These are phyloP conservation scores for Aureobasidium sp. DNA, from an alignment of 2,329 filamentous ascomycete genomes.

Conservation along the genomic window DNA sequence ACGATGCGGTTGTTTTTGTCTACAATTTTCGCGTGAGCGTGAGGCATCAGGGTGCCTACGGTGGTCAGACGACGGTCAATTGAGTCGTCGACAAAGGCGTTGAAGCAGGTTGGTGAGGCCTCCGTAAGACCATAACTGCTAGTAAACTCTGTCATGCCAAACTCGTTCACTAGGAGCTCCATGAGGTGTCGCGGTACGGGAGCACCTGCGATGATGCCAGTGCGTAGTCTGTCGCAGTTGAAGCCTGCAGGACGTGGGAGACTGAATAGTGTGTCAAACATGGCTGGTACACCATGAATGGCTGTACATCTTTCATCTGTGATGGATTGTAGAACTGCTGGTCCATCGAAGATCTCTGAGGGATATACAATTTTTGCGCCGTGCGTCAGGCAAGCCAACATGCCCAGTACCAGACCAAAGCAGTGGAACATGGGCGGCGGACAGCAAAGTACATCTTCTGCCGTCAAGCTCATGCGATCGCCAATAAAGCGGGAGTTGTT, in stretches of 20 bases:
- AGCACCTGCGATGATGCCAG: slow-evolving; percentile 72
- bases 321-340: slow-evolving; percentile 59
- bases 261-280: slow-evolving; percentile 63
- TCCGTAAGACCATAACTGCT: slow-evolving; percentile 57
- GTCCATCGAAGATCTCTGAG: slow-evolving; percentile 63
- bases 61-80: slow-evolving; percentile 61
- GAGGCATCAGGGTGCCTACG: slow-evolving; percentile 69
- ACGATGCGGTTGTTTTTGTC: slow-evolving; percentile 59
- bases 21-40: slow-evolving; percentile 68
- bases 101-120: slow-evolving; percentile 73
- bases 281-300: slow-evolving; percentile 74
- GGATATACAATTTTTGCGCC: slow-evolving; percentile 72
- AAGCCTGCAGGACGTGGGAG: slow-evolving; percentile 43
- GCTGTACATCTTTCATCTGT: slow-evolving; percentile 51
- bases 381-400: slow-evolving; percentile 66
- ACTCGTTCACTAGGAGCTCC: slow-evolving; percentile 60
- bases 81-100: slow-evolving; percentile 66
- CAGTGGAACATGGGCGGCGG: slow-evolving; percentile 81
- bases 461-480: slow-evolving; percentile 63
- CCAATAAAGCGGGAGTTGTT: slow-evolving; percentile 38
- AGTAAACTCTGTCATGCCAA: slow-evolving; percentile 68
- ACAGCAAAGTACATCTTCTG: slow-evolving; percentile 66
- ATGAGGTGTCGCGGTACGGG: slow-evolving; percentile 70
- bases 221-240: slow-evolving; percentile 49
- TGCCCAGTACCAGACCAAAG: slow-evolving; percentile 71